Percentiles rank a stretch among this genome's conserved stretches.
phyloP scores from a whole-genome alignment of 139 green algal species.

The Micractinium sp. region DNA sequence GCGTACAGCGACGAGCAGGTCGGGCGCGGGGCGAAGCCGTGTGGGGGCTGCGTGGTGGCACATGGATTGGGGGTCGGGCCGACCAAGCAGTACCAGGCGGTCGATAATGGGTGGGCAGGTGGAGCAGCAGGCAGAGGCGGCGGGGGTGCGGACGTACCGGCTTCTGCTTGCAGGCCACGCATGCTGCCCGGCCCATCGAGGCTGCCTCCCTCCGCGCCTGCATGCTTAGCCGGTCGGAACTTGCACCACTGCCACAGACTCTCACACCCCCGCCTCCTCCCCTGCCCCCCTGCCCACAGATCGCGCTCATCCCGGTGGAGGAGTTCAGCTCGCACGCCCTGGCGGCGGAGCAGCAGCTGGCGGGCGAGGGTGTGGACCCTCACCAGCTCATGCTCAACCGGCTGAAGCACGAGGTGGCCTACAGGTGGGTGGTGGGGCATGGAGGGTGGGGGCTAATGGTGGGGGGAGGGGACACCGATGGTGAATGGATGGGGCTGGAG shows the following conservation, averaged over 20 bases:
- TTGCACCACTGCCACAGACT: too few species aligned
- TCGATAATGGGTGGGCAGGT: too few species aligned
- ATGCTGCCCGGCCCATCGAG: too few species aligned
- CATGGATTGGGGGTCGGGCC: not conserved
- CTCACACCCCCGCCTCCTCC: too few species aligned
- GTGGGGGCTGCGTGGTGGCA: not conserved
- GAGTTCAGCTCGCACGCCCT: slow-evolving; percentile 43
- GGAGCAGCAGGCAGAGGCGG: not conserved
- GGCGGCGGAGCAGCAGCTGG: not conserved
- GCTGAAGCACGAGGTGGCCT: slow-evolving; percentile 39
- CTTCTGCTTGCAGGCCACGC: too few species aligned
- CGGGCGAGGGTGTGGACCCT: not conserved
- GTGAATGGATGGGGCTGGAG: not conserved
- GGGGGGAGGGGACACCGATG: not conserved
- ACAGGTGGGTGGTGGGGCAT: not conserved
- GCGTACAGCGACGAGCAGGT: slow-evolving; percentile 50
- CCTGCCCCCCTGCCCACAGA: slow-evolving; percentile 26
- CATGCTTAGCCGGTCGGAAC: too few species aligned
- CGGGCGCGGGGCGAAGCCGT: not conserved
- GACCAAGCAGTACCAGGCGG: not conserved
- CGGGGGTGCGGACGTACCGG: too few species aligned
- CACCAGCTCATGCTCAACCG: slow-evolving; percentile 51
- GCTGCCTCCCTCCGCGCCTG: too few species aligned
- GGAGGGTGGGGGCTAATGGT: not conserved
- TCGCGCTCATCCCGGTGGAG: slow-evolving; percentile 60